phyloP scores from a whole-genome alignment of 2,329 filamentous ascomycete species.

The Exophiala mesophila region DNA sequence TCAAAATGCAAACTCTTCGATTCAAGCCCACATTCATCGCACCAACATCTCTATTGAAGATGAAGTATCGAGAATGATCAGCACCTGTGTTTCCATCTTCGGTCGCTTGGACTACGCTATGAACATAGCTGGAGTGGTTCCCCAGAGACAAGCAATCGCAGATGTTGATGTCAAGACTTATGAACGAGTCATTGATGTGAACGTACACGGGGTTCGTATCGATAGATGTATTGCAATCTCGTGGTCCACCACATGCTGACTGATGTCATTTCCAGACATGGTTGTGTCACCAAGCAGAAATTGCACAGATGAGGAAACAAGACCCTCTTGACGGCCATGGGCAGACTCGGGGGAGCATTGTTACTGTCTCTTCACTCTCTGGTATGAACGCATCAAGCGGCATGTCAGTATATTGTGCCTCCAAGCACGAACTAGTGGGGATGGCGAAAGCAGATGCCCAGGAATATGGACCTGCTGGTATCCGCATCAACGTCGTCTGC shows the following conservation, averaged over 20 bases:
- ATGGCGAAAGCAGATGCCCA: constrained; percentile 38
- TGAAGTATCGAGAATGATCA: constrained; percentile 1
- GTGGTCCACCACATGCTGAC: not conserved
- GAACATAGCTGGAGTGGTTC: constrained; percentile 52
- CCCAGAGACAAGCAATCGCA: constrained; percentile 37
- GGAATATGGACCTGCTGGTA: constrained; percentile 31
- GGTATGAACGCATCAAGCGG: constrained; percentile 42
- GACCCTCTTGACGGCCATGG: constrained; percentile 36
- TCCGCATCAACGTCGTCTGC: constrained; percentile 37
- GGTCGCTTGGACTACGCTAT: constrained; percentile 52
- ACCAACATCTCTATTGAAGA: constrained; percentile 1
- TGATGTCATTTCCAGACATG: constrained; percentile 28
- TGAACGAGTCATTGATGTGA: constrained; percentile 51
- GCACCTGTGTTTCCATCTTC: constrained; percentile 28
- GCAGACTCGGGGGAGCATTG: constrained; percentile 42
- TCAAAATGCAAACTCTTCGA: not conserved
- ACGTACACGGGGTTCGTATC: constrained; percentile 43
- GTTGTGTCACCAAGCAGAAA: constrained; percentile 43
- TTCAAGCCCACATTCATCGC: not conserved
- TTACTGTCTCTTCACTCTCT: constrained; percentile 51
- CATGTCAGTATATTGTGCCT: constrained; percentile 38
- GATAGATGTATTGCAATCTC: not conserved
- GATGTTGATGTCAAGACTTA: constrained; percentile 48
- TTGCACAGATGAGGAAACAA: constrained; percentile 45
- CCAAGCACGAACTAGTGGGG: constrained; percentile 42